Evolutionary conservation across 108 stramenopile genomes (phyloP).

Genomic region (Conticribra guillardii): DNA sequence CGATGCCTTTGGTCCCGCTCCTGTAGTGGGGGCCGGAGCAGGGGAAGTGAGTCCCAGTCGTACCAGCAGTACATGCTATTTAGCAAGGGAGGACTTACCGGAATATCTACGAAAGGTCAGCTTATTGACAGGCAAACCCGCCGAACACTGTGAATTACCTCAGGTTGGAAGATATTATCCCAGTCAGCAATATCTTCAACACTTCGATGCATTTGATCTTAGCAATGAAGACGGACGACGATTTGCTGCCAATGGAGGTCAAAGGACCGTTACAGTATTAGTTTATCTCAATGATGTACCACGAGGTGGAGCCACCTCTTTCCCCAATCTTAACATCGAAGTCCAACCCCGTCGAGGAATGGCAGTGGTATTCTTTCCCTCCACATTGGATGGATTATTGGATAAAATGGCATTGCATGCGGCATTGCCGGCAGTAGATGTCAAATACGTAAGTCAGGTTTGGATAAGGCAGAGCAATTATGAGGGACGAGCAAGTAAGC

Average conservation of each 20-base stretch:
- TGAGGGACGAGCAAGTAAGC: constrained; percentile 75
- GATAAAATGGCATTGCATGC: constrained; percentile 92
- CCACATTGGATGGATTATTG: constrained; percentile 88
- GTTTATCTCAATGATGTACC: constrained; percentile 95
- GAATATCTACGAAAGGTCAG: constrained; percentile 80
- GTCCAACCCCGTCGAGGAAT: constrained; percentile 80
- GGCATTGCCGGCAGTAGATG: constrained; percentile 86
- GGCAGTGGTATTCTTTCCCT: constrained; percentile 97
- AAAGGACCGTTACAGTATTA: constrained; percentile 92
- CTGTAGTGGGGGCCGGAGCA: constrained; percentile 82
- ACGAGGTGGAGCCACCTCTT: constrained; percentile 88
- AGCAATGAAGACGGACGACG: constrained; percentile 78
- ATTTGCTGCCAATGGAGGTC: constrained; percentile 91
- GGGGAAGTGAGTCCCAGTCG: constrained; percentile 84
- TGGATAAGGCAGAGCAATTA: constrained; percentile 94
- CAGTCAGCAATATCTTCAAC: constrained; percentile 82
- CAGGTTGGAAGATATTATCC: constrained; percentile 92
- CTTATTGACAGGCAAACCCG: constrained; percentile 82
- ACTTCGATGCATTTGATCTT: constrained; percentile 92
- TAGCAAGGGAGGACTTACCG: constrained; percentile 84
- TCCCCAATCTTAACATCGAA: constrained; percentile 84
- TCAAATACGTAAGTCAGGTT: constrained; percentile 97
- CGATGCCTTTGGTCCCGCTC: constrained; percentile 80
- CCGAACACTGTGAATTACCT: constrained; percentile 88
- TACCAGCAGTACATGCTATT: constrained; percentile 82